These are phyloP conservation scores for Tricholoma sp. DNA, from an alignment of 768 basidiomycete species.

Conservation along the genomic window DNA sequence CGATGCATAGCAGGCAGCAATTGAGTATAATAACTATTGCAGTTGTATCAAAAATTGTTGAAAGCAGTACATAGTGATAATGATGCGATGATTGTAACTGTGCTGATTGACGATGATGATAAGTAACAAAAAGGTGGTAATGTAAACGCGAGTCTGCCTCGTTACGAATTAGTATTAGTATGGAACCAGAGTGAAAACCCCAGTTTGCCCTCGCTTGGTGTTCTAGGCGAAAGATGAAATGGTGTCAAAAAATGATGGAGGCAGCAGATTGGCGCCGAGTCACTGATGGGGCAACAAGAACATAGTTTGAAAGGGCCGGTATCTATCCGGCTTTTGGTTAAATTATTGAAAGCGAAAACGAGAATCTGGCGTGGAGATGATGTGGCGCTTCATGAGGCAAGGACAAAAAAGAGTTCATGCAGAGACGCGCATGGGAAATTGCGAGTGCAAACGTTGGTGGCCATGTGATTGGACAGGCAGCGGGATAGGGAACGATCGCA, in stretches of 20 bases:
- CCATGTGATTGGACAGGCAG: conserved; percentile 17
- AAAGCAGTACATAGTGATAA: background rate
- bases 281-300: background rate
- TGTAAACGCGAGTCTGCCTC: background rate
- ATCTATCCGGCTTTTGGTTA: conserved; percentile 1
- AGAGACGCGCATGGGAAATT: conserved; percentile 10
- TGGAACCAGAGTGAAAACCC: background rate
- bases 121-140: background rate
- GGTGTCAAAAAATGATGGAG: background rate
- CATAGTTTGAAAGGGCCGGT: conserved; percentile 1
- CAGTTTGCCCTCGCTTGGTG: background rate
- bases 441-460: conserved; percentile 11
- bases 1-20: background rate
- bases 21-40: background rate
- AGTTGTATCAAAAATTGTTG: background rate
- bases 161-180: background rate
- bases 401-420: background rate
- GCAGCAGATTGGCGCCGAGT: background rate
- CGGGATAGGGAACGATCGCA: conserved; percentile 46
- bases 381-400: background rate
- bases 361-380: background rate
- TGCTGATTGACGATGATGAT: background rate
- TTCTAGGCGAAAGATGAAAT: background rate
- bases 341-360: background rate
- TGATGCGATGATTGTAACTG: background rate